A percentile compares a stretch with the other conserved stretches of the same genome.
Evolutionary conservation across 495 filamentous ascomycete genomes (phyloP).

Genomic region (Lichenothelia convexa): DNA sequence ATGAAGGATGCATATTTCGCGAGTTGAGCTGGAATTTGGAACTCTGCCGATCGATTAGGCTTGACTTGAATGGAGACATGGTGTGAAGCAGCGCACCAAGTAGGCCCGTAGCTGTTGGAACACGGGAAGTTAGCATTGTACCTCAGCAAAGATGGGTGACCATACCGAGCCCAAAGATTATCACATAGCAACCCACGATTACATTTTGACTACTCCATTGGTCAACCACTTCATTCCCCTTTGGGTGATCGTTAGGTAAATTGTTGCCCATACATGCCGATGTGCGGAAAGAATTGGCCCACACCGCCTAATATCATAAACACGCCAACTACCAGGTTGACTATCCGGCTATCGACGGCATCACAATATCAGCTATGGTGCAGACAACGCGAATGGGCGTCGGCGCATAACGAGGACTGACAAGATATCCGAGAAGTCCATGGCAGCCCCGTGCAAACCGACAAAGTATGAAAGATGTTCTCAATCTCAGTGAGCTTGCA

Average conservation of each 20-base stretch:
- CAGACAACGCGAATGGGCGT: too few relatives aligned
- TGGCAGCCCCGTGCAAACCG: too few relatives aligned
- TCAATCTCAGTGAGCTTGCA: too few relatives aligned
- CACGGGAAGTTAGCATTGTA: constrained; percentile 1
- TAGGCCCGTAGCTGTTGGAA: constrained; percentile 34
- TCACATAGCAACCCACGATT: constrained; percentile 69
- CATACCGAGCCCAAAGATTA: constrained; percentile 78
- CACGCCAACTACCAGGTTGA: constrained; percentile 75
- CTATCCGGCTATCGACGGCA: constrained; percentile 50
- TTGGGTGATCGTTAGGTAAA: constrained; percentile 1
- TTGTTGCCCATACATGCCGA: constrained; percentile 32
- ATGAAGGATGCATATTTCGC: constrained; percentile 92
- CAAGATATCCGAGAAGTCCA: constrained; percentile 30
- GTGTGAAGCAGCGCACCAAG: constrained; percentile 23
- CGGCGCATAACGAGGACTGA: too few relatives aligned
- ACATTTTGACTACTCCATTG: constrained; percentile 47
- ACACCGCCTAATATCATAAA: constrained; percentile 85
- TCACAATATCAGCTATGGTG: constrained; percentile 11
- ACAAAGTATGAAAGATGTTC: too few relatives aligned
- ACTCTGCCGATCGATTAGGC: constrained; percentile 33
- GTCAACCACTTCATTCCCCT: background rate
- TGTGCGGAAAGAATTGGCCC: constrained; percentile 55
- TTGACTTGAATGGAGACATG: background rate
- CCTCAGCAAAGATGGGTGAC: background rate
- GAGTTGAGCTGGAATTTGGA: constrained; percentile 85